Conservation (phyloP, 192 early-diverging fungal genomes). For the Rhizoclosmatium globosum region DNA sequence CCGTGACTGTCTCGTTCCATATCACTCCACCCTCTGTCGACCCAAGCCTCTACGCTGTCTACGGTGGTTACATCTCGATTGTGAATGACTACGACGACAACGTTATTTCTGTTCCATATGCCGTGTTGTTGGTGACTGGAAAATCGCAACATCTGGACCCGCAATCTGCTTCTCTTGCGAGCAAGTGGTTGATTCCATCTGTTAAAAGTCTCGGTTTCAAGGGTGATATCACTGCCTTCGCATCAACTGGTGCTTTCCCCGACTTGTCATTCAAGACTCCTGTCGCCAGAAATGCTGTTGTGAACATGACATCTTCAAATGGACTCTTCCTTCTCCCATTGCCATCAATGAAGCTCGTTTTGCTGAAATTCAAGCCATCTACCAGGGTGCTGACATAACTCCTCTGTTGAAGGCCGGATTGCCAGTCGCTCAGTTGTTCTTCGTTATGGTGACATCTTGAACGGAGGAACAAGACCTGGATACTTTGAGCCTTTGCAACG, state of each 20-base stretch:
- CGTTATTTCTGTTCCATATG: constrained; percentile 30
- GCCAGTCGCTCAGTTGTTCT: background rate
- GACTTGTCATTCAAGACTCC: background rate
- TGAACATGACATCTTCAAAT: constrained; percentile 17
- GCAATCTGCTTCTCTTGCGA: constrained; percentile 15
- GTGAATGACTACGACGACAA: constrained; percentile 51
- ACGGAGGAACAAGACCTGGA: background rate
- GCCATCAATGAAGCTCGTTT: background rate
- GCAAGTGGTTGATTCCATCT: constrained; percentile 18
- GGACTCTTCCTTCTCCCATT: background rate
- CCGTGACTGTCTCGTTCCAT: constrained; percentile 37
- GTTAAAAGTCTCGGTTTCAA: background rate
- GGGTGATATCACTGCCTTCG: constrained; percentile 9
- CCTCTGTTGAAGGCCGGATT: background rate
- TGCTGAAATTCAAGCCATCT: background rate
- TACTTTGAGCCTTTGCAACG: background rate
- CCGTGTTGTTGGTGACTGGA: constrained; percentile 12
- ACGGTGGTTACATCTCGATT: constrained; percentile 20
- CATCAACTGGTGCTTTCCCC: background rate
- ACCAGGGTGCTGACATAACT: background rate
- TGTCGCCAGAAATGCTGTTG: background rate
- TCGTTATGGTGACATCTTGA: background rate
- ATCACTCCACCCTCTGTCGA: constrained; percentile 37
- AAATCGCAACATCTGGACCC: constrained; percentile 15
- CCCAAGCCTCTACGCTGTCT: constrained; percentile 4